Base-by-base conservation (phyloP, 441 rosid genomes). In the Croton laevigatus region DNA sequence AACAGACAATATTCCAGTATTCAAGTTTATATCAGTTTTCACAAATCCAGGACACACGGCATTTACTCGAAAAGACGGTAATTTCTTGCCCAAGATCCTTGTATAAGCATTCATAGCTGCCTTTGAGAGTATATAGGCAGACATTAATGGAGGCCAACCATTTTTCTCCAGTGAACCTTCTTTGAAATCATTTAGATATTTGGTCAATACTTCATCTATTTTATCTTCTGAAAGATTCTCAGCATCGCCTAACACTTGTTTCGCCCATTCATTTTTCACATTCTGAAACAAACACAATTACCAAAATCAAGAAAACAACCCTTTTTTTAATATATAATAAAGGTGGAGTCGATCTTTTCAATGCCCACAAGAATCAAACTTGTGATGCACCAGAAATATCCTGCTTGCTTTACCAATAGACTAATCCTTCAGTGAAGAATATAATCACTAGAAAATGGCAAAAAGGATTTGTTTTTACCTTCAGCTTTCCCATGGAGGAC, bases 81-180 rank as follows among this genome's bases (percentile, higher is more conserved):
- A 45, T 37, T 54, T 74, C 19, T 78, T 86, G 34, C 85, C 81
- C 1, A 73, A 66, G 54, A 81, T 63, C 62, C 83, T 75, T 11
- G 84, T 71, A 67, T 77, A 72, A 8, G 86, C 83, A 72, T 81
- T 85, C 72, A 77, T 0, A 4, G 73, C 73, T 34, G 75, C 85
- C 74, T 83, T 83, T 1, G 81, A 74, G 4, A 81, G 9, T 0
- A 4, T 61, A 22, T 78, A 76, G 3, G 85, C 84, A 4, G 84
- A 64, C 12, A 72, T 0, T 3, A 0, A 8, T 8, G 53, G 12
- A 60, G 84, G 78, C 87, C 85, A 83, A 0, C 83, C 81, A 69
- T 79, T 76, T 59, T 23, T 64, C 48, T 76, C 74, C 5, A 69
- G 44, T 19, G 66, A 62, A 20, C 77, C 73, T 57, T 74, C 81